Conservation (phyloP, 2,329 filamentous ascomycete genomes). For the Paraphoma chrysanthemicola region DNA sequence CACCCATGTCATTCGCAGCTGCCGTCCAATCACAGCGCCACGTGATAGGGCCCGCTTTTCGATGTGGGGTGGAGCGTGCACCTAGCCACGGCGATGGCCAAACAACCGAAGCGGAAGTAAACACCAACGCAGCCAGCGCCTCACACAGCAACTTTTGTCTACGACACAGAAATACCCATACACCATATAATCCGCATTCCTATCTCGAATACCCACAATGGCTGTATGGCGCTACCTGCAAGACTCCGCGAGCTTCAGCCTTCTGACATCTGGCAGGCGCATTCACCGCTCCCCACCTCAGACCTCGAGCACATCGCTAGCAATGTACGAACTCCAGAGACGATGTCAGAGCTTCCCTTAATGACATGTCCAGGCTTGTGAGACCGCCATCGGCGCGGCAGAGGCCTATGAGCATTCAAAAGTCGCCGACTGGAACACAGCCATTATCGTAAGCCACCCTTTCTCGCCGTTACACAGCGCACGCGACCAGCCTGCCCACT, state of each 20-base stretch:
- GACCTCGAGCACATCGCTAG: conserved; percentile 41
- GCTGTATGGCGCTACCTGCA: conserved; percentile 23
- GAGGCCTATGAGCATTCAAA: conserved; percentile 87
- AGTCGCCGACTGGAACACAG: conserved; percentile 87
- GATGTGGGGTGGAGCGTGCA: conserved; percentile 10
- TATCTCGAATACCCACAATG: conserved; percentile 32
- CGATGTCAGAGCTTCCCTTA: conserved; percentile 5
- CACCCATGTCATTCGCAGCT: conserved; percentile 13
- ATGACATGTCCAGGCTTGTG: conserved; percentile 71
- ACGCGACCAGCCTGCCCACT: conserved; percentile 5
- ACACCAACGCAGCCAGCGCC: conserved; percentile 16
- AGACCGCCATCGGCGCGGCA: conserved; percentile 73
- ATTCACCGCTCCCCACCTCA: conserved; percentile 42
- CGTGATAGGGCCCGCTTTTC: conserved; percentile 24
- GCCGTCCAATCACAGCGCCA: conserved; percentile 35
- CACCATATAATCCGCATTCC: conserved; percentile 12
- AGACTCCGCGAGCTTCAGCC: neutral
- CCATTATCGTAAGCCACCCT: conserved; percentile 77
- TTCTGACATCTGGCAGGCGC: conserved; percentile 7
- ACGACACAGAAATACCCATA: conserved; percentile 2
- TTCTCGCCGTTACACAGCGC: conserved; percentile 2
- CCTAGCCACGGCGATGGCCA: conserved; percentile 4
- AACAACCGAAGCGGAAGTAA: conserved; percentile 24
- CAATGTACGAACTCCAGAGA: conserved; percentile 24
- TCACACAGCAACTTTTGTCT: conserved; percentile 4